Conservation (phyloP, 2,329 filamentous ascomycete genomes). For the Pseudocercospora eumusae region DNA sequence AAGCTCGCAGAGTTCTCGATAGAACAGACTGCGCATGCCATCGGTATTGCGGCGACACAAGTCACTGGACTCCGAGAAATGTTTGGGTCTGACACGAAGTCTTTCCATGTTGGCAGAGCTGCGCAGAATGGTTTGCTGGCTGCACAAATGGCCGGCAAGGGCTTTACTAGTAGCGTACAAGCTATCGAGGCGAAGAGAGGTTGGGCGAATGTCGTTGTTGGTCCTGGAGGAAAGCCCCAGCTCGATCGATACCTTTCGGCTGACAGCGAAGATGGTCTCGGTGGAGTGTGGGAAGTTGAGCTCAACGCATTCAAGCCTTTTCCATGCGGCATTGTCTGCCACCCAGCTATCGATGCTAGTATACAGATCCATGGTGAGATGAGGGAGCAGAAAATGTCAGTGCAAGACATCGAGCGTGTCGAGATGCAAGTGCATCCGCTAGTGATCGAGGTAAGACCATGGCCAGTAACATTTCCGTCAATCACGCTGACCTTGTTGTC, state of each 20-base stretch:
- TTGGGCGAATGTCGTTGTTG: slow-evolving; percentile 55
- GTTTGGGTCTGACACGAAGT: slow-evolving; percentile 59
- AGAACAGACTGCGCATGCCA: slow-evolving; percentile 51
- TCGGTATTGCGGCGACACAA: slow-evolving; percentile 57
- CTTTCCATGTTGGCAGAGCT: slow-evolving; percentile 57
- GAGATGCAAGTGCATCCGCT: slow-evolving; percentile 53
- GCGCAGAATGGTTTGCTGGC: slow-evolving; percentile 56
- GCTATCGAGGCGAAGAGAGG: slow-evolving; percentile 56
- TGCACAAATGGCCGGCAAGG: slow-evolving; percentile 50
- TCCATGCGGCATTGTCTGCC: slow-evolving; percentile 60
- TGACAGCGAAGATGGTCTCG: slow-evolving; percentile 33
- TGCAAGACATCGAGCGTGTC: slow-evolving; percentile 44
- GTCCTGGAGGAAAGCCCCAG: slow-evolving; percentile 41
- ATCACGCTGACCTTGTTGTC: neutral
- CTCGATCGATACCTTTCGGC: slow-evolving; percentile 43
- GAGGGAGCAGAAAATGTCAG: slow-evolving; percentile 33
- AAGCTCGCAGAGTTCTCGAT: slow-evolving; percentile 49
- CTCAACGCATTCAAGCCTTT: slow-evolving; percentile 60
- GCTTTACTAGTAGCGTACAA: slow-evolving; percentile 51
- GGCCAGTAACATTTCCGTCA: neutral
- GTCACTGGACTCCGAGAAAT: slow-evolving; percentile 57
- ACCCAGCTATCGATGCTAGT: slow-evolving; percentile 57
- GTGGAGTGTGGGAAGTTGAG: slow-evolving; percentile 53
- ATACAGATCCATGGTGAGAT: slow-evolving; percentile 50
- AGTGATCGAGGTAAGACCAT: slow-evolving; percentile 47